phyloP scores from a whole-genome alignment of 305 asterid genomes.

The Fraxinus velutina region DNA sequence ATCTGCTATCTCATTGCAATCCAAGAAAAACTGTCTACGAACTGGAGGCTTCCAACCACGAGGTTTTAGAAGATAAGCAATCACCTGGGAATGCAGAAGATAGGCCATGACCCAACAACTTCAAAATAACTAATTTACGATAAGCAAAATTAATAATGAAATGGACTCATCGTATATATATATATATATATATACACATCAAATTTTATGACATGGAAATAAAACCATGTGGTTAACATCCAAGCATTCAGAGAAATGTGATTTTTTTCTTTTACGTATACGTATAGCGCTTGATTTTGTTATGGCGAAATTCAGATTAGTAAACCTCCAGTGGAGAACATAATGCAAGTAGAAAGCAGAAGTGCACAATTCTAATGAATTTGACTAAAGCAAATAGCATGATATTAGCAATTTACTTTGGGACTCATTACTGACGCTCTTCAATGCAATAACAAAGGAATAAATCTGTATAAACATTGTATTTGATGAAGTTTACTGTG shows the following conservation, averaged over 20 bases:
- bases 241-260: not conserved
- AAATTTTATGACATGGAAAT: constrained; percentile 11
- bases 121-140: not conserved
- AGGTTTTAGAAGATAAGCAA: constrained; percentile 87
- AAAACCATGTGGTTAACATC: constrained; percentile 9
- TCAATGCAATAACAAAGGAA: constrained; percentile 4
- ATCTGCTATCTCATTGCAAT: constrained; percentile 95
- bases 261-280: not conserved
- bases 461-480: constrained; percentile 1
- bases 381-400: not conserved
- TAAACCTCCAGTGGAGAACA: constrained; percentile 4
- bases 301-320: not conserved
- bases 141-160: not conserved
- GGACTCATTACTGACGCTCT: constrained; percentile 15
- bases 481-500: not conserved
- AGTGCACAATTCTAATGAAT: constrained; percentile 10
- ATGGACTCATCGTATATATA: not conserved
- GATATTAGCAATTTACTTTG: constrained; percentile 13
- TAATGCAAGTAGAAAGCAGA: constrained; percentile 10
- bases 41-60: constrained; percentile 99
- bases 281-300: not conserved
- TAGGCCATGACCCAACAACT: constrained; percentile 2
- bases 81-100: constrained; percentile 49
- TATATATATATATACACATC: not conserved
- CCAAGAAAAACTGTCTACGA: constrained; percentile 89